Conservation (phyloP, 2,329 filamentous ascomycete species). For the Arthroderma sp. region DNA sequence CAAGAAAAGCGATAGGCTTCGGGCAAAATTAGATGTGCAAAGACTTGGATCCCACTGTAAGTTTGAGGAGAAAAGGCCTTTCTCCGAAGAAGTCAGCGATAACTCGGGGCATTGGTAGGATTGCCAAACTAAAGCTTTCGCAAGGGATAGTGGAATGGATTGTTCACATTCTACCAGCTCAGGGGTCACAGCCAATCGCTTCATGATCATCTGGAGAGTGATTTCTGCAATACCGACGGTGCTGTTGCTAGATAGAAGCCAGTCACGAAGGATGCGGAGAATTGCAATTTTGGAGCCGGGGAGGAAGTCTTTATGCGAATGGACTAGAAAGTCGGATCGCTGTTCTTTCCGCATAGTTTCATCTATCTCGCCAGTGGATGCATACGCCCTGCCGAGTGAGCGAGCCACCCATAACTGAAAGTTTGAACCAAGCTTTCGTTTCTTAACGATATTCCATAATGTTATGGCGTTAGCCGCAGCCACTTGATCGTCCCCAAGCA, state of each 20-base stretch:
- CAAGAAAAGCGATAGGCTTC: constrained; percentile 34
- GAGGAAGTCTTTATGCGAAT: constrained; percentile 8
- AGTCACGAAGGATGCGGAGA: constrained; percentile 46
- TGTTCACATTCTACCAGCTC: constrained; percentile 23
- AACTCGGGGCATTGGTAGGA: constrained; percentile 28
- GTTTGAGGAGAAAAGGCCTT: constrained; percentile 8
- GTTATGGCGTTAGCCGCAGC: constrained; percentile 50
- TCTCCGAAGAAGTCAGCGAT: constrained; percentile 12
- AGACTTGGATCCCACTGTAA: constrained; percentile 13
- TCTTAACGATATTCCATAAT: constrained; percentile 63
- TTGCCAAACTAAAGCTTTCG: constrained; percentile 30
- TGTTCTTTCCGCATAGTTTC: constrained; percentile 35
- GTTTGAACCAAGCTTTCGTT: constrained; percentile 47
- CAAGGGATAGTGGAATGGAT: constrained; percentile 23
- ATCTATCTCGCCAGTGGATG: constrained; percentile 53
- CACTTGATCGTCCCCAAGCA: constrained; percentile 53
- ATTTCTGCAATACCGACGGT: constrained; percentile 31
- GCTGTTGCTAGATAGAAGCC: constrained; percentile 44
- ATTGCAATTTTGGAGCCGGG: constrained; percentile 48
- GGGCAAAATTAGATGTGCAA: constrained; percentile 22
- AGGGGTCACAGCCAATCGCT: constrained; percentile 17
- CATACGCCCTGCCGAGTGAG: constrained; percentile 72
- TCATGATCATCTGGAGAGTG: constrained; percentile 32
- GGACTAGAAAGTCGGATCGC: constrained; percentile 5
- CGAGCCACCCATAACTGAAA: constrained; percentile 78